Evolutionary conservation across 2,329 filamentous ascomycete genomes (phyloP).

Genomic region (Aspergillus sp.): DNA sequence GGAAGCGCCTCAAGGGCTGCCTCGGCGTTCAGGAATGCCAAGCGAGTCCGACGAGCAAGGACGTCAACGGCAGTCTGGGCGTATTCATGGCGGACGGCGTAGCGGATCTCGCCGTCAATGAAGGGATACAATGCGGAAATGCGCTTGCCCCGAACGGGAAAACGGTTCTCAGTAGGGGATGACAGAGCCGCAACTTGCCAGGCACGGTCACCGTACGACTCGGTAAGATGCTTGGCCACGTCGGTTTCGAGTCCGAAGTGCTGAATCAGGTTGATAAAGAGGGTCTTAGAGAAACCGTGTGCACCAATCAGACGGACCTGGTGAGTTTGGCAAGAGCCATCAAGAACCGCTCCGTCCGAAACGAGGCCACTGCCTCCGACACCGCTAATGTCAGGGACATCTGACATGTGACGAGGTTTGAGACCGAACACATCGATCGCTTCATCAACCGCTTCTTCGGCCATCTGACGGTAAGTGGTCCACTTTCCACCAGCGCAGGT

Average conservation of each 20-base stretch:
- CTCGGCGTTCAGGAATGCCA: conserved; percentile 88
- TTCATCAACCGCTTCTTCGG: conserved; percentile 79
- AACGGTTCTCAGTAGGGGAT: conserved; percentile 66
- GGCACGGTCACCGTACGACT: conserved; percentile 84
- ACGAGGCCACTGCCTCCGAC: conserved; percentile 63
- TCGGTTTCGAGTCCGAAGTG: conserved; percentile 89
- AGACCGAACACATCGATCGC: conserved; percentile 65
- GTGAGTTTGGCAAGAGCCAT: conserved; percentile 76
- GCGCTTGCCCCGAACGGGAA: conserved; percentile 74
- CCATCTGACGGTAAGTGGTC: conserved; percentile 92
- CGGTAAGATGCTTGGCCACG: conserved; percentile 79
- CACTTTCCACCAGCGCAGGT: conserved; percentile 87
- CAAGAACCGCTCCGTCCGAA: conserved; percentile 63
- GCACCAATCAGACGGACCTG: conserved; percentile 74
- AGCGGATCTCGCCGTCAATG: conserved; percentile 84
- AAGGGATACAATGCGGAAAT: conserved; percentile 80
- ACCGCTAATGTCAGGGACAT: conserved; percentile 62
- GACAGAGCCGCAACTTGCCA: conserved; percentile 85
- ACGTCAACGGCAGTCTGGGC: conserved; percentile 88
- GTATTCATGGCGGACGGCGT: conserved; percentile 82
- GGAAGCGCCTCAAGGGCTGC: conserved; percentile 82
- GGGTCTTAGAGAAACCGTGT: conserved; percentile 79
- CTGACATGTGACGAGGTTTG: conserved; percentile 48
- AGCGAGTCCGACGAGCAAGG: conserved; percentile 71
- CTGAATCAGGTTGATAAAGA: conserved; percentile 93